Base-by-base conservation (phyloP, 1,284 basidiomycete species). In the Leccinum subspadiceum region DNA sequence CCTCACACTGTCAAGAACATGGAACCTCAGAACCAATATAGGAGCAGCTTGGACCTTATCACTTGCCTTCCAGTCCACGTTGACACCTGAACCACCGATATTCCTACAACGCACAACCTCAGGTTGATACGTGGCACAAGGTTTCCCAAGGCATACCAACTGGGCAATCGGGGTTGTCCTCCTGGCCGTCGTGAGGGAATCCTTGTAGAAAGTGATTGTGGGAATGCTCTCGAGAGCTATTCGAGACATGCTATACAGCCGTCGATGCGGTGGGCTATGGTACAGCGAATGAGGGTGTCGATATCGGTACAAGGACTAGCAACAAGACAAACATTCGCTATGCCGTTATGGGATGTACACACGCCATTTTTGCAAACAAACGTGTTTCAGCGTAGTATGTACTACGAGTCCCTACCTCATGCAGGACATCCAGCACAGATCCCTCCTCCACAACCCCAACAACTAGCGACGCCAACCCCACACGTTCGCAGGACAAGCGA, bases 101-200 rank as follows among this genome's bases (percentile, higher is more conserved):
- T 89, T 92, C 52, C 79, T 79, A 73, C 94, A 98, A 64, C 92
- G 86, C 29, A 97, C 87, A n/a, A 88, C 91, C 61, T 94, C 89
- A 1, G 94, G 94, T 61, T 86, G 83, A 73, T 86, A 96, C 15
- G 84, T 70, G 37, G 77, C 79, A 73, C 95, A 97, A 39, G 89
- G 80, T 63, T 84, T 84, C 26, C 94, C 94, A n/a, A 84, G 69
- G 72, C 95, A 97, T 35, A 78, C 81, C 24, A 97, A 82, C 70
- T 97, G 94, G 3, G 85, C 82, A 49, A 96, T 79, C 4, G 93
- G 81, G 3, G 76, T 71, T 1, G 84, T 85, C 58, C 94, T 82
- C 31, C 90, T 83, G 7, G 84, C 80, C 6, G 79, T 74, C 1
- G 94, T 94, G n/a, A 79, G 64, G 41, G 78, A 74, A 64, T 83